phyloP scores from a whole-genome alignment of 2,329 filamentous ascomycete genomes.

The Xylaria sp. region DNA sequence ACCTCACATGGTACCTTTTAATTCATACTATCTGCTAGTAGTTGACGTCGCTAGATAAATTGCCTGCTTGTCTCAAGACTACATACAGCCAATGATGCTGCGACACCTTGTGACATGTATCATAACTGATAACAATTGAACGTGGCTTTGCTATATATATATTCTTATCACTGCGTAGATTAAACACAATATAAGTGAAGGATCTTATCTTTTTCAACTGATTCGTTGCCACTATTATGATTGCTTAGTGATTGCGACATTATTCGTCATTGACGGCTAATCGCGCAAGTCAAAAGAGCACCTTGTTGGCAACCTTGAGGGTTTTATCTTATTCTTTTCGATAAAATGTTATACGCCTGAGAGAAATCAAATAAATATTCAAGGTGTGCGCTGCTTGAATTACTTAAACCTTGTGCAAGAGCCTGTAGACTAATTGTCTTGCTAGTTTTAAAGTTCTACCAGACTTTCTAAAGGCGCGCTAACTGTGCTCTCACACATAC shows the following conservation, averaged over 20 bases:
- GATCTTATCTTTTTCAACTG: background rate
- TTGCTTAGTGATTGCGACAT: background rate
- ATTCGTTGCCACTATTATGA: background rate
- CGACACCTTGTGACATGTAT: too few relatives aligned
- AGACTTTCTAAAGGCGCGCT: background rate
- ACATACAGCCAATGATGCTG: too few relatives aligned
- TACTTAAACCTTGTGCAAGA: too few relatives aligned
- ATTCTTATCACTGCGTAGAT: too few relatives aligned
- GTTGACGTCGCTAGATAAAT: too few relatives aligned
- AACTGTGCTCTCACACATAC: background rate
- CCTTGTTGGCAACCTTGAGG: slow-evolving; percentile 28
- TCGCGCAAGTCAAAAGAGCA: slow-evolving; percentile 12
- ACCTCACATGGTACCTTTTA: too few relatives aligned
- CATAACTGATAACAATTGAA: too few relatives aligned
- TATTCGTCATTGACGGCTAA: background rate
- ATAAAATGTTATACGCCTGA: background rate
- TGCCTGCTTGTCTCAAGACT: too few relatives aligned
- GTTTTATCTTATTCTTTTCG: too few relatives aligned
- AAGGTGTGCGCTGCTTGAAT: background rate
- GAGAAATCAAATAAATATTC: slow-evolving; percentile 7
- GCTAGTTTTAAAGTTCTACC: background rate
- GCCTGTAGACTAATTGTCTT: background rate
- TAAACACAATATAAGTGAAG: too few relatives aligned
- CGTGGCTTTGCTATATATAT: too few relatives aligned
- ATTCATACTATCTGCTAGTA: too few relatives aligned